Conservation (phyloP, 2,329 filamentous ascomycete species). For the Alternaria arborescens region DNA sequence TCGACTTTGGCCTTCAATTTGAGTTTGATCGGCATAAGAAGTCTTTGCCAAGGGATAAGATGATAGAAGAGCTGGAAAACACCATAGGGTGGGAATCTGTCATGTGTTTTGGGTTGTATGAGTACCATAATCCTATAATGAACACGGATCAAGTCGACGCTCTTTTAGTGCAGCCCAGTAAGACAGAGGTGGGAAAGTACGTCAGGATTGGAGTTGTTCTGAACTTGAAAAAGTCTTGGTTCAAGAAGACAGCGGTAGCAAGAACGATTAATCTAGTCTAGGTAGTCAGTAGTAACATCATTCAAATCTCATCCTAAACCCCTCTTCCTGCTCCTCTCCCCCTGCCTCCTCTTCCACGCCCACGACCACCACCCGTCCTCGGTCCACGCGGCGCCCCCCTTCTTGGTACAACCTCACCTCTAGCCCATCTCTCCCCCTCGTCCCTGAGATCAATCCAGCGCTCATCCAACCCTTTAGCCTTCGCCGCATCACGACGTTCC, state of each 20-base stretch:
- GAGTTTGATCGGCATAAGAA: no score
- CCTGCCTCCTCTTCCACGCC: slow-evolving; percentile 22
- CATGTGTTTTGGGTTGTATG: not conserved
- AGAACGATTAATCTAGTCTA: not conserved
- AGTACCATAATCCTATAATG: no score
- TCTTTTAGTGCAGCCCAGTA: not conserved
- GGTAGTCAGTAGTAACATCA: not conserved
- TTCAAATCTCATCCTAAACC: not conserved
- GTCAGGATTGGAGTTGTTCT: not conserved
- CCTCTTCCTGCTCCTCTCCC: slow-evolving; percentile 21
- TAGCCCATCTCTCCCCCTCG: slow-evolving; percentile 33
- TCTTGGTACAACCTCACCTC: slow-evolving; percentile 7
- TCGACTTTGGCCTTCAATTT: no score
- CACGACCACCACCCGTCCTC: slow-evolving; percentile 10
- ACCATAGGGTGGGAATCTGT: not conserved
- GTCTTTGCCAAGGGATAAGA: no score
- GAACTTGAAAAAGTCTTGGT: accelerated
- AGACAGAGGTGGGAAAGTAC: not conserved
- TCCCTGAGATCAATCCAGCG: slow-evolving; percentile 50
- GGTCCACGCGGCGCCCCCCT: slow-evolving; percentile 12
- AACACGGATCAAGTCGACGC: no score
- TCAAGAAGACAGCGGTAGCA: not conserved
- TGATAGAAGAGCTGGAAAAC: not conserved
- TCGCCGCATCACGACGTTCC: slow-evolving; percentile 20
- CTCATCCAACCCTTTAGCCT: slow-evolving; percentile 44